Percentiles rank a stretch among this genome's conserved stretches.
These are phyloP conservation scores for Leersia perrieri DNA, from an alignment of 176 grass and related monocot species.

Conservation along the genomic window DNA sequence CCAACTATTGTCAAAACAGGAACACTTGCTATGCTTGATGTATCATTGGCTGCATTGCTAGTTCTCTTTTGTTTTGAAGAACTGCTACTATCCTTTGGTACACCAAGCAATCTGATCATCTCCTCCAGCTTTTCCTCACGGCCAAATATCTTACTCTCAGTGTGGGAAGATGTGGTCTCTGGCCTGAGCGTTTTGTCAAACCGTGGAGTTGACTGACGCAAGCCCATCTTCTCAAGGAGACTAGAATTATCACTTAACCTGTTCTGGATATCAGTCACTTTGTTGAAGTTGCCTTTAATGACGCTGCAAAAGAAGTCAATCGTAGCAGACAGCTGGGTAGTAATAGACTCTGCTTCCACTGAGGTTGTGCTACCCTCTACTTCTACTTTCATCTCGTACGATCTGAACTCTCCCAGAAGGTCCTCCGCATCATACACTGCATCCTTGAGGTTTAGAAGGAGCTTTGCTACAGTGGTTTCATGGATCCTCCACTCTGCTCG, in stretches of 20 bases:
- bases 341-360: no score
- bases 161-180: not conserved
- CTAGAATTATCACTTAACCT: not conserved
- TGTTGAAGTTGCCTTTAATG: constrained; percentile 3
- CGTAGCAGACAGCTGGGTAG: no score
- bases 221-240: not conserved
- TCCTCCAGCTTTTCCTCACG: not conserved
- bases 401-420: not conserved
- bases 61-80: not conserved
- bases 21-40: not conserved
- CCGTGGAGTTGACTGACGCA: not conserved
- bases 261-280: not conserved
- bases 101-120: not conserved
- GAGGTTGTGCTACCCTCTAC: not conserved
- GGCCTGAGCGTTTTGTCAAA: constrained; percentile 16
- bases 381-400: not conserved
- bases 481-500: no score
- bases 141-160: not conserved
- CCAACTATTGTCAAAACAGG: constrained; percentile 28
- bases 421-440: not conserved
- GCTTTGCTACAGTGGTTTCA: no score
- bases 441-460: no score
- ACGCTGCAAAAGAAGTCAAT: not conserved
- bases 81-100: not conserved
- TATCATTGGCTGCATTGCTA: not conserved